phyloP scores from a whole-genome alignment of 371 early-diverging fungal species.

The Mycotypha africana region DNA sequence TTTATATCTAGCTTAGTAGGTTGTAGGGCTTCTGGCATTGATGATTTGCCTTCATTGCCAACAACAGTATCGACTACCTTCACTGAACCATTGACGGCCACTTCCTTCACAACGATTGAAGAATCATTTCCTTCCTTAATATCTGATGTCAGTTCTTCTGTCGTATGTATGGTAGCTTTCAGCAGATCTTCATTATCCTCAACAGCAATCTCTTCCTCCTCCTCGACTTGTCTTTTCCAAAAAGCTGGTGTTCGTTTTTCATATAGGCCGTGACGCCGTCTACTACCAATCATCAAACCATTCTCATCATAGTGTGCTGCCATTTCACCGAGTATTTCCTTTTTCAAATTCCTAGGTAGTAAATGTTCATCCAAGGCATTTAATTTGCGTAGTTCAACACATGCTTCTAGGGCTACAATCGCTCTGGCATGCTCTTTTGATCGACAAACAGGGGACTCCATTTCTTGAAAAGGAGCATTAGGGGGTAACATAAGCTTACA shows the following conservation, averaged over 20 bases:
- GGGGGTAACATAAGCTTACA: conserved; percentile 59
- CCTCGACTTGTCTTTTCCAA: conserved; percentile 30
- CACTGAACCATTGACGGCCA: background rate
- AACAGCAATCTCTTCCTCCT: conserved; percentile 7
- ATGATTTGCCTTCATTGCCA: background rate
- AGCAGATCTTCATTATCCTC: conserved; percentile 16
- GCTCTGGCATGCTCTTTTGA: conserved; percentile 68
- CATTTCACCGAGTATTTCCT: conserved; percentile 40
- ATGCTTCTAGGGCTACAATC: conserved; percentile 65
- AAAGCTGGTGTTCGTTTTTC: conserved; percentile 36
- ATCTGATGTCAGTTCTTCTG: background rate
- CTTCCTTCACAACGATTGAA: background rate
- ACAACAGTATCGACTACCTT: background rate
- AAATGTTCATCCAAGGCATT: conserved; percentile 76
- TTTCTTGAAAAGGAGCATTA: conserved; percentile 56
- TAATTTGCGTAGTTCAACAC: conserved; percentile 55
- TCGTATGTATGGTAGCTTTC: conserved; percentile 1
- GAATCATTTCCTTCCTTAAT: background rate
- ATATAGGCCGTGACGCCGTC: conserved; percentile 32
- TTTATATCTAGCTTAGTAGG: too few relatives aligned
- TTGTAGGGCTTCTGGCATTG: too few relatives aligned
- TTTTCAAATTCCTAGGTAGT: conserved; percentile 40
- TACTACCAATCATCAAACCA: conserved; percentile 43
- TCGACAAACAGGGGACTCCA: conserved; percentile 49
- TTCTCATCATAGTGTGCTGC: conserved; percentile 36